These are phyloP conservation scores for Piper betle DNA, from an alignment of 164 flowering plant species.

Conservation along the genomic window DNA sequence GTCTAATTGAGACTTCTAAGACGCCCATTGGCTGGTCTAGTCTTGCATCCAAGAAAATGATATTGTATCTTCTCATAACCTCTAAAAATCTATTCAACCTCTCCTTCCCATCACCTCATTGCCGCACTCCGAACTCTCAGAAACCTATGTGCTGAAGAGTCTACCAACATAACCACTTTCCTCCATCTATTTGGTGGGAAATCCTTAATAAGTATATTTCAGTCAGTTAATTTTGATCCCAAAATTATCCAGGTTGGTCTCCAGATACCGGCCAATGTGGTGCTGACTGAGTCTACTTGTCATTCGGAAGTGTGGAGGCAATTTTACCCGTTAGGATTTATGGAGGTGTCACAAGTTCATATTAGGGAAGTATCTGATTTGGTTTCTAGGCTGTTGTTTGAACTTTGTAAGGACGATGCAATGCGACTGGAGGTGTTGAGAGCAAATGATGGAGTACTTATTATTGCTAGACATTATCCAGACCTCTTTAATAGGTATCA, in stretches of 20 bases:
- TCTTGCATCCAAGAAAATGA: conserved; percentile 28
- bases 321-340: conserved; percentile 39
- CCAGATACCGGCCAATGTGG: conserved; percentile 61
- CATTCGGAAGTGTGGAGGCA: conserved; percentile 43
- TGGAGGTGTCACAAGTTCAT: conserved; percentile 26
- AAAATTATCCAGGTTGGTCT: conserved; percentile 32
- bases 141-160: conserved; percentile 82
- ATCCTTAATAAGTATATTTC: conserved; percentile 15
- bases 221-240: conserved; percentile 8
- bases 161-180: conserved; percentile 40
- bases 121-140: conserved; percentile 47
- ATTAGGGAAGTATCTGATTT: conserved; percentile 44
- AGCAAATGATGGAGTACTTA: conserved; percentile 31
- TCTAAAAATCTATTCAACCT: conserved; percentile 16
- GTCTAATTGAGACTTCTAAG: conserved; percentile 31
- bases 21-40: conserved; percentile 34
- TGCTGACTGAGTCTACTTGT: conserved; percentile 53
- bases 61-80: conserved; percentile 39
- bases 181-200: conserved; percentile 31
- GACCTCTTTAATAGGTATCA: conserved; percentile 44
- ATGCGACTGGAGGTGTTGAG: conserved; percentile 26
- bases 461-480: conserved; percentile 41
- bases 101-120: conserved; percentile 11
- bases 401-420: conserved; percentile 31
- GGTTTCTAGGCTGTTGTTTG: conserved; percentile 53